Conservation (phyloP, 2,329 filamentous ascomycete genomes). For the Clarireedia homoeocarpa region DNA sequence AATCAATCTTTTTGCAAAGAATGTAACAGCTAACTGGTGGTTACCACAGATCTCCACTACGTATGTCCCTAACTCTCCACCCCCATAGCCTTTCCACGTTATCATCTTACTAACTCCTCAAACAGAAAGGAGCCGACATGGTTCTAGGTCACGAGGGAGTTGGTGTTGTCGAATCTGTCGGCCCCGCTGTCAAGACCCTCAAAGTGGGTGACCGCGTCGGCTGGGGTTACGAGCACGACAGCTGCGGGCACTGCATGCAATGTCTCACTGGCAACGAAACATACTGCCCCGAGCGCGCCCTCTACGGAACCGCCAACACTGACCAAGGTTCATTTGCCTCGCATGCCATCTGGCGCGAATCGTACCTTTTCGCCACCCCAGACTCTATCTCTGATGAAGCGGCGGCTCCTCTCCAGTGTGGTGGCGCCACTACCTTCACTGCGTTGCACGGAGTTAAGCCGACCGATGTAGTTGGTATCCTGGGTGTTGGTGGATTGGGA, state of each 20-base stretch:
- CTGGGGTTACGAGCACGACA: slow-evolving; percentile 35
- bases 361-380: slow-evolving; percentile 34
- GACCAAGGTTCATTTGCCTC: slow-evolving; percentile 40
- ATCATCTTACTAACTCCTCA: not conserved
- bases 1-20: too few species aligned
- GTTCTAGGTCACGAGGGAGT: slow-evolving; percentile 61
- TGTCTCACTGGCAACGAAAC: slow-evolving; percentile 35
- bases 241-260: slow-evolving; percentile 36
- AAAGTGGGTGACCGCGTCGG: slow-evolving; percentile 37
- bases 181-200: slow-evolving; percentile 39
- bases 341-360: slow-evolving; percentile 31
- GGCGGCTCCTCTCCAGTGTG: slow-evolving; percentile 40
- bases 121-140: slow-evolving; percentile 10
- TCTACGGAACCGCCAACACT: slow-evolving; percentile 35
- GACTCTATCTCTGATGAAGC: slow-evolving; percentile 28
- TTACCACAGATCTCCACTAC: slow-evolving; percentile 8
- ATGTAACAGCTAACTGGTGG: not conserved
- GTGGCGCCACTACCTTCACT: slow-evolving; percentile 33
- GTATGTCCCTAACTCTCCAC: not conserved
- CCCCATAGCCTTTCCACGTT: not conserved
- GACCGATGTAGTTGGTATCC: slow-evolving; percentile 29
- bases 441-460: slow-evolving; percentile 27
- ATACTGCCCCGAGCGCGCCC: slow-evolving; percentile 33
- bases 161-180: slow-evolving; percentile 54
- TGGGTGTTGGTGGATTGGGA: slow-evolving; percentile 53